Base-by-base conservation (phyloP, 352 stramenopile species). In the Globisporangium sylvaticum region DNA sequence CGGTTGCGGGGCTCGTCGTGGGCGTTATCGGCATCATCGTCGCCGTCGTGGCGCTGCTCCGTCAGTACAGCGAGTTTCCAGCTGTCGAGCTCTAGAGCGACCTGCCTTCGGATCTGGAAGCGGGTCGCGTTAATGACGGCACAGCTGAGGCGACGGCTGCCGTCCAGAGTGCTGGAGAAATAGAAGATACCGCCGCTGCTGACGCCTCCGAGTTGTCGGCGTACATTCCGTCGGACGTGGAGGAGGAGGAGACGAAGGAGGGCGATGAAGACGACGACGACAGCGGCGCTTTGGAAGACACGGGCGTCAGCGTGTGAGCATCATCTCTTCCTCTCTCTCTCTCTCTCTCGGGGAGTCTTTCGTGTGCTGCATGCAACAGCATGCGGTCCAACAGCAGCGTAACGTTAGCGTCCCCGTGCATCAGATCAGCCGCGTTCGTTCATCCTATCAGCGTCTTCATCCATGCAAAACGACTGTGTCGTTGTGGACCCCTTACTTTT, bases 1-100 rank as follows among this genome's bases (percentile, higher is more conserved):
- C 63, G 3, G 59, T 74, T 15, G 63, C 59, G 3, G 73, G 69
- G 1, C 55, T 69, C 12, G 70, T 66, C 6, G 57, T 69, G 7
- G 62, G 60, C 18, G 61, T 67, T 4, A 10, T 72, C 3, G 73
- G 56, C 25, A 66, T 68, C 10, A 12, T 79, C 22, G 31, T 76
- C 18, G 65, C 59, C 20, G 8, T 75, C 25, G n/a, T 79, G 20
- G 59, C 50, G 20, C 62, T 56, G 25, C 27, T 67, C 24, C 65
- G 68, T 25, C 68, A 66, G 29, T 66, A 70, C 58, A 65, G 56
- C 15, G 56, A 56, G 6, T 63, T 65, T 24, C 25, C 57, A 15
- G 57, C 56, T 5, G 32, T 58, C 9, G 54, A 44, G 20, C 42
- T 65, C 32, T 64, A 66, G 58, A 68, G 42, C 63, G 63, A 68